These are phyloP conservation scores for Stereocaulon alpinum DNA, from an alignment of 495 filamentous ascomycete genomes.

Conservation along the genomic window DNA sequence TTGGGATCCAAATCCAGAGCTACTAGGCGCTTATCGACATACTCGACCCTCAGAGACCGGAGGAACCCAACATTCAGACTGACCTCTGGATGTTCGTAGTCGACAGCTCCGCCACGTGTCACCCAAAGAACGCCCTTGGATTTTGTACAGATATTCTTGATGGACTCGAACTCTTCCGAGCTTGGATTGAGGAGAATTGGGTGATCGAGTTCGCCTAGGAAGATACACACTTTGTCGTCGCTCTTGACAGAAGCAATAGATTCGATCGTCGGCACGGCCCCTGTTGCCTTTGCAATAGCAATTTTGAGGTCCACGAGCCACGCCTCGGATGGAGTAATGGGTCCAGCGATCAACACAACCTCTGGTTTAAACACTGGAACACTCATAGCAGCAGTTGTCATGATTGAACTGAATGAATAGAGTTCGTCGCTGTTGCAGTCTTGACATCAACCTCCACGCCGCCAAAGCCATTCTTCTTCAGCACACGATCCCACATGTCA, in stretches of 20 bases:
- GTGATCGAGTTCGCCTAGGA: no score
- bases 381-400: no score
- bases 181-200: neutral
- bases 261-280: no score
- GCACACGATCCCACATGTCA: conserved; percentile 16
- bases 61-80: conserved; percentile 8
- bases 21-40: conserved; percentile 7
- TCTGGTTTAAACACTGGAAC: no score
- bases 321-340: no score
- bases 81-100: conserved; percentile 3
- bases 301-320: no score
- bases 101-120: conserved; percentile 1
- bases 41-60: conserved; percentile 9
- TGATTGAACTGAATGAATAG: no score
- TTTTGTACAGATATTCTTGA: neutral
- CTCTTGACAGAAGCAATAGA: no score
- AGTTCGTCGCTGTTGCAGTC: conserved; percentile 17
- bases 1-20: conserved; percentile 7
- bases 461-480: conserved; percentile 12
- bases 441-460: conserved; percentile 12
- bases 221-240: no score
- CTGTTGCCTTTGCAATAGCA: no score
- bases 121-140: conserved; percentile 14
- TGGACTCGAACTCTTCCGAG: neutral
- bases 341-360: no score